A percentile compares a stretch with the other conserved stretches of the same genome.
Evolutionary conservation across 345 rosid genomes (phyloP).

Genomic region (Eucalyptus curtisii): DNA sequence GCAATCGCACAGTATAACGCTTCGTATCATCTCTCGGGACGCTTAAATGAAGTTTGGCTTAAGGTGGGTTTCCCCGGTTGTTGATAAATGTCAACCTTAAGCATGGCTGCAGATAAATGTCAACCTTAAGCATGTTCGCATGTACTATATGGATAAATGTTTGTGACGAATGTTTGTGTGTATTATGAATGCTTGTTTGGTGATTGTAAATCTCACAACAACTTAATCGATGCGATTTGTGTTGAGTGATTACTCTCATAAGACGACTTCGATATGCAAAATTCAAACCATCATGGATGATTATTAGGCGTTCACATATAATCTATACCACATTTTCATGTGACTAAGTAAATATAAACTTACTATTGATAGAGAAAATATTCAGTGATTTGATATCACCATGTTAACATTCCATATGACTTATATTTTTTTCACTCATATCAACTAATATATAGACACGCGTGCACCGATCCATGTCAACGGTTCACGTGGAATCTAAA

Average conservation of each 20-base stretch:
- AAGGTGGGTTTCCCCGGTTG: neutral
- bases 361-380: neutral
- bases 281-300: neutral
- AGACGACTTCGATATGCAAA: neutral
- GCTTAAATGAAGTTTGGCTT: neutral
- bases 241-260: neutral
- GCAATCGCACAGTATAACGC: neutral
- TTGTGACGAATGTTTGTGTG: neutral
- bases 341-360: neutral
- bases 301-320: neutral
- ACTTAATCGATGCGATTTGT: neutral
- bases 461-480: too few relatives aligned
- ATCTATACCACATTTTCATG: fast-evolving
- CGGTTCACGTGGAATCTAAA: neutral
- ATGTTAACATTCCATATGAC: neutral
- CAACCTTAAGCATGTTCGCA: neutral
- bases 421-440: neutral
- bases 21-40: neutral
- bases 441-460: neutral
- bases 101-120: too few relatives aligned
- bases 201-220: neutral
- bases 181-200: neutral
- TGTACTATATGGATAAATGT: neutral
- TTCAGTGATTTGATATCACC: too few relatives aligned
- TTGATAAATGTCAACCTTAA: neutral